Percentiles rank a stretch among this genome's conserved stretches.
Evolutionary conservation across 2,329 filamentous ascomycete species (phyloP).

Genomic region (Colletotrichum spaethianum): DNA sequence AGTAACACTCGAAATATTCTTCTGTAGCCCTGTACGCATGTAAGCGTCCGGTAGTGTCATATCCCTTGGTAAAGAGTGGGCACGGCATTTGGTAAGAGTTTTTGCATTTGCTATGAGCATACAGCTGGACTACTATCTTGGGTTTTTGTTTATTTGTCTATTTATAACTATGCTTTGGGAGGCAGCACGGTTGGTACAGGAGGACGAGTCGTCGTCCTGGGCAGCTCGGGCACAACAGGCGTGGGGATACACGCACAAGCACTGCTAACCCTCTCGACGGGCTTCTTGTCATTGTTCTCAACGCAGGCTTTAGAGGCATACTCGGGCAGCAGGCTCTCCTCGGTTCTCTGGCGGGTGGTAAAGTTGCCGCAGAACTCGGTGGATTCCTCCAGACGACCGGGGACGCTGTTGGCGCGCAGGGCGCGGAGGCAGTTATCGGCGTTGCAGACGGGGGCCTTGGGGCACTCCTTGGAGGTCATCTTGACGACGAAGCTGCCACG

Average conservation of each 20-base stretch:
- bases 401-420: slow-evolving; percentile 40
- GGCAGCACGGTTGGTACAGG: slow-evolving; percentile 45
- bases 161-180: slow-evolving; percentile 10
- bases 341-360: slow-evolving; percentile 28
- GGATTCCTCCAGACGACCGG: slow-evolving; percentile 43
- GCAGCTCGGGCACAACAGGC: slow-evolving; percentile 45
- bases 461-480: slow-evolving; percentile 43
- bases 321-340: slow-evolving; percentile 38
- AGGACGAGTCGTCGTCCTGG: slow-evolving; percentile 44
- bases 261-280: slow-evolving; percentile 43
- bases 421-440: slow-evolving; percentile 45
- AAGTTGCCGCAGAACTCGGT: slow-evolving; percentile 43
- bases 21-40: too few species aligned
- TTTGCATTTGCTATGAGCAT: neutral
- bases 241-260: slow-evolving; percentile 44
- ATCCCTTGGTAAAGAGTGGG: neutral
- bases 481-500: slow-evolving; percentile 44
- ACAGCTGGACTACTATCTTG: neutral
- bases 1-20: too few species aligned
- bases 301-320: slow-evolving; percentile 42
- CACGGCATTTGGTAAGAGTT: neutral
- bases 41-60: too few species aligned
- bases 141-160: too few species aligned
- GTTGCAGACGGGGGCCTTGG: slow-evolving; percentile 38
- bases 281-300: slow-evolving; percentile 23